A percentile compares a stretch with the other conserved stretches of the same genome.
These are phyloP conservation scores for Rhodotorula mucilaginosa DNA, from an alignment of 1,284 basidiomycete species.

Conservation along the genomic window DNA sequence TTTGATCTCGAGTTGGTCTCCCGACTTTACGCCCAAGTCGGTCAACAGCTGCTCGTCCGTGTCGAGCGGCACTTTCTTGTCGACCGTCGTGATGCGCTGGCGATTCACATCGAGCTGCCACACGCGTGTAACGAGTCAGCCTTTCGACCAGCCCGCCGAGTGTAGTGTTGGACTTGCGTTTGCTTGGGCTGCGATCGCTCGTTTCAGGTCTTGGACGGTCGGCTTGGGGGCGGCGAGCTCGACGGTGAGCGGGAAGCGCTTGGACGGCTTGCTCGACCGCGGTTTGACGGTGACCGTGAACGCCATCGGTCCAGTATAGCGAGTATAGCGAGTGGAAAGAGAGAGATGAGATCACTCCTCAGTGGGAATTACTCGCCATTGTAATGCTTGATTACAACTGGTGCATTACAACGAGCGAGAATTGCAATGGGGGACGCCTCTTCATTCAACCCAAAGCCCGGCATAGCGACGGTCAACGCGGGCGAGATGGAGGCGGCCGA, in stretches of 20 bases:
- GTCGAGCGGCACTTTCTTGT: constrained; percentile 62
- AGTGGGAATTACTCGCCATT: too few species aligned
- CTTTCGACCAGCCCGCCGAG: too few species aligned
- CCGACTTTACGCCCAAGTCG: constrained; percentile 60
- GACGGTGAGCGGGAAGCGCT: constrained; percentile 34
- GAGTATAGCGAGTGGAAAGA: neutral
- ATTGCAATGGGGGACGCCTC: neutral
- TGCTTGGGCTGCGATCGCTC: constrained; percentile 50
- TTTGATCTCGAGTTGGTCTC: constrained; percentile 68
- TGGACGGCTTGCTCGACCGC: constrained; percentile 22
- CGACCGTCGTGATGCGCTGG: constrained; percentile 68
- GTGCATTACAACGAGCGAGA: too few species aligned
- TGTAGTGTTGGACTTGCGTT: constrained; percentile 52
- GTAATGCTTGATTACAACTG: too few species aligned
- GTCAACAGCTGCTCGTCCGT: constrained; percentile 57
- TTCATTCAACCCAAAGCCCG: neutral
- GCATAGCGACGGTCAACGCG: neutral
- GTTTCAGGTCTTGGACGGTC: constrained; percentile 52
- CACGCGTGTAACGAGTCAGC: neutral
- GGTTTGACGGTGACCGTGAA: constrained; percentile 27
- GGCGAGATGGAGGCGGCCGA: constrained; percentile 40
- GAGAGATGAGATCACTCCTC: neutral
- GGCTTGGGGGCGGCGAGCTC: neutral
- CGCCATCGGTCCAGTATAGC: neutral
- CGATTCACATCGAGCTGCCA: constrained; percentile 16